Conservation (phyloP, 306 rosid species). For the Herpetospermum pedunculosum region DNA sequence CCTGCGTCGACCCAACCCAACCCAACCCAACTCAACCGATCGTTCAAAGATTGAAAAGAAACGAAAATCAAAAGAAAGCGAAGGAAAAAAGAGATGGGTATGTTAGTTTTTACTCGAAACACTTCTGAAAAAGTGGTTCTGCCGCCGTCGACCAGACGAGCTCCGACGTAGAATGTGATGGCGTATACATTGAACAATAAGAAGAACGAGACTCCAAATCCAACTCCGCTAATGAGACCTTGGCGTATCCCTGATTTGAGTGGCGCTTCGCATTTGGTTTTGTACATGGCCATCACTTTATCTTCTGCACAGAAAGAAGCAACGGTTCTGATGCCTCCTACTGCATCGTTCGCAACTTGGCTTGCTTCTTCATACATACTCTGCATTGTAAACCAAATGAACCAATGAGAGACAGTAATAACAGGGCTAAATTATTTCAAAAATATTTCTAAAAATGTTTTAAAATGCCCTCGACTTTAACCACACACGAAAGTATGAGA, state of each 20-base stretch:
- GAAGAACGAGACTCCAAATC: conserved; percentile 10
- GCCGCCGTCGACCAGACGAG: background rate
- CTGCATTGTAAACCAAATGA: too few species aligned
- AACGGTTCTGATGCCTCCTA: conserved; percentile 8
- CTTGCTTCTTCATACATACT: conserved; percentile 7
- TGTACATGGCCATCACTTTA: conserved; percentile 5
- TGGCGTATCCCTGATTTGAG: conserved; percentile 3
- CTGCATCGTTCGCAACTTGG: conserved; percentile 11
- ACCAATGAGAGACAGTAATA: too few species aligned
- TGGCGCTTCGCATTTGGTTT: conserved; percentile 2
- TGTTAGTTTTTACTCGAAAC: background rate
- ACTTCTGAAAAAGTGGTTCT: background rate
- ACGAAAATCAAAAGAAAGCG: too few species aligned
- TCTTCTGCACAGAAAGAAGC: conserved; percentile 14
- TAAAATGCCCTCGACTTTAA: too few species aligned
- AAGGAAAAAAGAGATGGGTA: background rate
- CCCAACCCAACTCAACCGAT: too few species aligned
- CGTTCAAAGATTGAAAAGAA: too few species aligned
- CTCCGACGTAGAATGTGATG: conserved; percentile 1
- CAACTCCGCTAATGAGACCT: conserved; percentile 6
- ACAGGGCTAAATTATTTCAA: too few species aligned
- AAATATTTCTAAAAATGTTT: too few species aligned
- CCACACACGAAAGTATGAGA: too few species aligned
- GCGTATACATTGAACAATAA: background rate
- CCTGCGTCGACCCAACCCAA: background rate